These are phyloP conservation scores for Tolypocladium nubicola DNA, from an alignment of 2,329 filamentous ascomycete genomes.

Conservation along the genomic window DNA sequence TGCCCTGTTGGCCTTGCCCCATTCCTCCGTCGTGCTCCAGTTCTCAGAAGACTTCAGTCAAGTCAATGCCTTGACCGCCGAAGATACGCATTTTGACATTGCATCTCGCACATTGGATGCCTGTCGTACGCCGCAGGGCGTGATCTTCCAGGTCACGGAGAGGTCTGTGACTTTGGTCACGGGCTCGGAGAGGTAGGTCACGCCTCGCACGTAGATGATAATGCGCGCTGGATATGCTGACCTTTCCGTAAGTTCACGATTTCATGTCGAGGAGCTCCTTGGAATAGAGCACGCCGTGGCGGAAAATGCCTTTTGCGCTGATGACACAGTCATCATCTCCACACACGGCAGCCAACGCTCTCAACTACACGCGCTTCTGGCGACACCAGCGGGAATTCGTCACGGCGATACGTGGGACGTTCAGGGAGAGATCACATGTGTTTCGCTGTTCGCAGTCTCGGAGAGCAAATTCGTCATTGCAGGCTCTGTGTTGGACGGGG, in stretches of 20 bases:
- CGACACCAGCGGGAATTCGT: conserved; percentile 22
- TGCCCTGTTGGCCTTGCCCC: conserved; percentile 38
- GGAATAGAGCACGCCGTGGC: conserved; percentile 16
- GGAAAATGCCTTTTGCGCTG: conserved; percentile 30
- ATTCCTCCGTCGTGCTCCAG: conserved; percentile 35
- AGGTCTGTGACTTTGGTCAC: conserved; percentile 29
- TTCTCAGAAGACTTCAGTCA: conserved; percentile 37
- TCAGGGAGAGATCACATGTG: conserved; percentile 38
- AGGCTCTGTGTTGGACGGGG: conserved; percentile 21
- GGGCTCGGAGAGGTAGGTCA: conserved; percentile 24
- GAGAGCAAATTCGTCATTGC: conserved; percentile 18
- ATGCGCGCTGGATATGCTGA: conserved; percentile 7
- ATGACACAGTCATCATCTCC: conserved; percentile 30
- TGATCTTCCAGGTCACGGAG: conserved; percentile 45
- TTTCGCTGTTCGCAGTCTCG: conserved; percentile 22
- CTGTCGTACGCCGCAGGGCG: conserved; percentile 21
- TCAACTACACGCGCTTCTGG: conserved; percentile 26
- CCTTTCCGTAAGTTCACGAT: conserved; percentile 13
- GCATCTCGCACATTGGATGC: conserved; percentile 41
- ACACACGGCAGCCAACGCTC: conserved; percentile 25
- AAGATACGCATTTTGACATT: conserved; percentile 37
- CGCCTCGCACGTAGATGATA: not conserved
- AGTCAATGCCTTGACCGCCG: conserved; percentile 29
- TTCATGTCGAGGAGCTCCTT: conserved; percentile 21
- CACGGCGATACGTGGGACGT: conserved; percentile 20